Evolutionary conservation across 139 green algal genomes (phyloP).

Genomic region (Monoraphidium neglectum): DNA sequence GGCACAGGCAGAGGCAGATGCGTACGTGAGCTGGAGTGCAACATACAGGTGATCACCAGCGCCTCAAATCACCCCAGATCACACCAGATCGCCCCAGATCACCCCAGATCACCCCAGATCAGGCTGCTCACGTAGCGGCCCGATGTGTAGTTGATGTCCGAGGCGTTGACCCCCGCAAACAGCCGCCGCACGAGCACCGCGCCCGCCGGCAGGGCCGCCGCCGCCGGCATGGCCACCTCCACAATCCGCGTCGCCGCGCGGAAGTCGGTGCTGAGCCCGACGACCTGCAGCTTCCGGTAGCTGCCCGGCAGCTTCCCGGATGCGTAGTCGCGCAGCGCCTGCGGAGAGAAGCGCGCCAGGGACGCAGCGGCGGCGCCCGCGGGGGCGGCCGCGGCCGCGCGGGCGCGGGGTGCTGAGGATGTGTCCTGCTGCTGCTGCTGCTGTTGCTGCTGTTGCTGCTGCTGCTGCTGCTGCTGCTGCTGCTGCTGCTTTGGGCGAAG

Average conservation of each 20-base stretch:
- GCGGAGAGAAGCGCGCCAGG: not conserved
- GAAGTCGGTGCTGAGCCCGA: slow-evolving; percentile 66
- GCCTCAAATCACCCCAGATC: no score
- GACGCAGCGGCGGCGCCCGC: slow-evolving; percentile 9
- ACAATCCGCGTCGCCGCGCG: slow-evolving; percentile 51
- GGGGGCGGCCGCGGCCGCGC: not conserved
- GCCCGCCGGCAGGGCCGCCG: slow-evolving; percentile 22
- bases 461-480: not conserved
- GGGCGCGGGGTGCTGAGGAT: slow-evolving; percentile 3
- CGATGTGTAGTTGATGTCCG: slow-evolving; percentile 83
- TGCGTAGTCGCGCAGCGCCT: slow-evolving; percentile 32
- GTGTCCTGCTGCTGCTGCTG: slow-evolving; percentile 10
- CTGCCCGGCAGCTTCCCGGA: slow-evolving; percentile 8
- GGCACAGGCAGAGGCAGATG: no score
- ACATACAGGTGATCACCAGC: no score
- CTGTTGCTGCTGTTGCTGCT: not conserved
- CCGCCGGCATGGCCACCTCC: slow-evolving; percentile 34
- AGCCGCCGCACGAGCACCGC: slow-evolving; percentile 66
- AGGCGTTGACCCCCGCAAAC: slow-evolving; percentile 79
- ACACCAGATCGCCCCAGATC: no score
- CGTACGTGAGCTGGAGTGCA: no score
- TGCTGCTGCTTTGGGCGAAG: not conserved
- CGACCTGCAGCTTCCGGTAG: slow-evolving; percentile 49
- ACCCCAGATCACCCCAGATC: no score
- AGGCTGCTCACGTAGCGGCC: slow-evolving; percentile 37